Percentiles rank a stretch among this genome's conserved stretches.
Conservation (phyloP, 2,329 filamentous ascomycete species). For the Thielaviopsis populi region DNA sequence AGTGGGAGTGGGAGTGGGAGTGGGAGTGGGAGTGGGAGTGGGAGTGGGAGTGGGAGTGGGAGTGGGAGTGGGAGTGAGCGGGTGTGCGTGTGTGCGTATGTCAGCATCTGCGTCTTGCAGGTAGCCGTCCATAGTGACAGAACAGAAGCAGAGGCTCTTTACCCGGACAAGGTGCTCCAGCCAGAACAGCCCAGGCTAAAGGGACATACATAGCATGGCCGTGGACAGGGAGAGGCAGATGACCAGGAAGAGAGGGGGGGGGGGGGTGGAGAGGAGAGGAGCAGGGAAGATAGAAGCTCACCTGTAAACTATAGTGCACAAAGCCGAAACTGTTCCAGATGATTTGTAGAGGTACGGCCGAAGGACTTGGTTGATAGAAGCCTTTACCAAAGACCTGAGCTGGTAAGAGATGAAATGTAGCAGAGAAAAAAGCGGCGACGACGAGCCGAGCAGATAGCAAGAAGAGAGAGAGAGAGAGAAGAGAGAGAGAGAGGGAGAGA, state of each 20-base stretch:
- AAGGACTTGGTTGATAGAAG: background rate
- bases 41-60: no score
- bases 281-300: background rate
- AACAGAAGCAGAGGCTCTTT: no score
- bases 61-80: no score
- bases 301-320: background rate
- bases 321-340: background rate
- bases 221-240: background rate
- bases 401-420: background rate
- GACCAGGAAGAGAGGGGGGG: background rate
- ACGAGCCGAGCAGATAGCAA: background rate
- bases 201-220: background rate
- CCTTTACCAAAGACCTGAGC: no score
- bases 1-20: no score
- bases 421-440: no score
- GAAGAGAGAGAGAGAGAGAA: background rate
- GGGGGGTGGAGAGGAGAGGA: background rate
- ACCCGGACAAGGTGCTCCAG: no score
- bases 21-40: no score
- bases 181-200: no score
- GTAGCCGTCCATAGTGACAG: background rate
- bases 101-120: no score
- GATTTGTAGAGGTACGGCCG: background rate
- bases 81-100: background rate
- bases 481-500: background rate